phyloP scores from a whole-genome alignment of 179 eudicot species.

The Beta macrorhiza region DNA sequence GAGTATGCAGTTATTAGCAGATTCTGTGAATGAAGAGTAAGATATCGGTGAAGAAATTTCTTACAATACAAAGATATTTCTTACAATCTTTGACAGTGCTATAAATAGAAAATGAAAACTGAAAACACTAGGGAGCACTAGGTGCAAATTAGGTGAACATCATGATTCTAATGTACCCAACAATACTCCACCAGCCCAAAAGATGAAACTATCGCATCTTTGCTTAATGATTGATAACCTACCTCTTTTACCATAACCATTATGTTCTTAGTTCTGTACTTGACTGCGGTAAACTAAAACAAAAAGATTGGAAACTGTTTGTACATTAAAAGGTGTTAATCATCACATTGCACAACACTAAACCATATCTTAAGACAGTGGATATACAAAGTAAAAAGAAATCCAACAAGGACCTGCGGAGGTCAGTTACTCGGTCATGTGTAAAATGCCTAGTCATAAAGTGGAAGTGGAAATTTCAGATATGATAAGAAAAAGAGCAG shows the following conservation, averaged over 20 bases:
- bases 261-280: not conserved
- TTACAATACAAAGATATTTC: not conserved
- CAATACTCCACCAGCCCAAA: not conserved
- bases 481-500: not conserved
- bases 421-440: not conserved
- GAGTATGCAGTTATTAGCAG: not conserved
- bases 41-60: not conserved
- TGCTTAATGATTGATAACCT: not conserved
- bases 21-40: not conserved
- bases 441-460: not conserved
- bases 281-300: not conserved
- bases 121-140: not conserved
- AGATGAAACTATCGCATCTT: not conserved
- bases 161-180: not conserved
- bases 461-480: not conserved
- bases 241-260: not conserved
- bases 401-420: not conserved
- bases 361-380: not conserved
- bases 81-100: not conserved
- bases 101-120: not conserved
- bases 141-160: not conserved
- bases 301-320: not conserved
- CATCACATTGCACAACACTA: not conserved
- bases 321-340: not conserved
- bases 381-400: not conserved